Conservation (phyloP, 352 stramenopile genomes). For the Pythium scleroteichum region DNA sequence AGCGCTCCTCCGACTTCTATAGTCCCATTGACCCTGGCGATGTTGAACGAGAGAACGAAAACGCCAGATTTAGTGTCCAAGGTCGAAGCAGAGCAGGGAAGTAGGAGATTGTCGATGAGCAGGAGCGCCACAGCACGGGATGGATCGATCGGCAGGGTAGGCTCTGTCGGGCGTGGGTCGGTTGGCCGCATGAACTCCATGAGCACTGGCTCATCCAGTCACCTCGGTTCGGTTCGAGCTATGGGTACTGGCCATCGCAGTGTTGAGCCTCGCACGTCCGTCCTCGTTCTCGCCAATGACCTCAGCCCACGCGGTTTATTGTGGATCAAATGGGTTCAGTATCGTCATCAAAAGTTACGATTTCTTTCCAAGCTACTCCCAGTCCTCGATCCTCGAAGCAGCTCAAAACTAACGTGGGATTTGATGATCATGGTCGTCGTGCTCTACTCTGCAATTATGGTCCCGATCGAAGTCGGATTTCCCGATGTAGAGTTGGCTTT, state of each 20-base stretch:
- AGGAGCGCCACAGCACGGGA: neutral
- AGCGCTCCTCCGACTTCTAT: slow-evolving; percentile 15
- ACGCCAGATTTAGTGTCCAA: neutral
- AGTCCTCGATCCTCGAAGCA: slow-evolving; percentile 58
- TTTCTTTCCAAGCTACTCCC: slow-evolving; percentile 43
- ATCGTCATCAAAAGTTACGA: slow-evolving; percentile 42
- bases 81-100: neutral
- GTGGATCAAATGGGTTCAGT: slow-evolving; percentile 36
- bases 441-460: slow-evolving; percentile 70
- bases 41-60: slow-evolving; percentile 8
- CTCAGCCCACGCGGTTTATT: slow-evolving; percentile 30
- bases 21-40: slow-evolving; percentile 3
- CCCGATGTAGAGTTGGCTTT: slow-evolving; percentile 47
- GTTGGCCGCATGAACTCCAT: slow-evolving; percentile 16
- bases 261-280: slow-evolving; percentile 35
- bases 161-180: slow-evolving; percentile 15
- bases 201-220: slow-evolving; percentile 19
- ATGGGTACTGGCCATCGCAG: slow-evolving; percentile 1
- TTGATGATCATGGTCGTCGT: slow-evolving; percentile 71
- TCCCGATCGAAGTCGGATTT: slow-evolving; percentile 75
- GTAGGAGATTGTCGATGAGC: neutral
- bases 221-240: slow-evolving; percentile 7
- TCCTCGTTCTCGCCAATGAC: slow-evolving; percentile 34
- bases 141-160: slow-evolving; percentile 9
- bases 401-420: slow-evolving; percentile 63